Evolutionary conservation across 495 filamentous ascomycete species (phyloP), one percentile per base, ranked within the genome.

Genomic region (Parathielavia hyrcaniae): DNA sequence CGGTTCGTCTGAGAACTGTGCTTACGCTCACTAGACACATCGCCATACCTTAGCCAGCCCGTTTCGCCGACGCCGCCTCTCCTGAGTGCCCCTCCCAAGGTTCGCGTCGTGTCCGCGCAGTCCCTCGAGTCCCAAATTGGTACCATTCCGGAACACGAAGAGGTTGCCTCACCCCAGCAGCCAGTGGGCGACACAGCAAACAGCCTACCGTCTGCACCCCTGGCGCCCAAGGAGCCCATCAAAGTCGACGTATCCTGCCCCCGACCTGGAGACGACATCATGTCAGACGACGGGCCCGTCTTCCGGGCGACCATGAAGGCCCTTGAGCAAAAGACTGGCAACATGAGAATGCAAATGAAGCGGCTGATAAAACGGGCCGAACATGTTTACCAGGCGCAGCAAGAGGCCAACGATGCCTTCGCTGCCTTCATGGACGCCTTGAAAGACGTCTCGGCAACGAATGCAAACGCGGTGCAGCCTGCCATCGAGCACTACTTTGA

Each of bases 401-500:
- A 74, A 1, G 79, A 83, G 48, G 93, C 88, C 70, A 97, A 97
- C 67, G 86, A 91, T 17, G 88, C 91, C 16, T 83, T 95, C 59
- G 71, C 79, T 19, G 84, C 78, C 1, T 95, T 99, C 70, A 86
- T 95, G 71, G 86, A 90, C n/a, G 85, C 90, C 16, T 77, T 99
- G 44, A 81, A 84, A 50, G 93, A 97, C 62, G 89, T 90, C 4
- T 91, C 92, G 6, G 83, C 83, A 1, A 91, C 91, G 16, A 97
- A 97, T 71, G 88, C 89, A 40, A 92, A 96, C 65, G 93, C 93
- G 1, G 92, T 99, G 20, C 88, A 93, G 67, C 93, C 93, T 14
- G 93, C 92, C 4, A 77, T 97, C 46, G 93, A 99, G 49, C 92
- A 99, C 68, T 99, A 99, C 66, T 99, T 97, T 58, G 91, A 97